Base-by-base conservation (phyloP, 2,329 filamentous ascomycete species). In the Anthostomella pinea region DNA sequence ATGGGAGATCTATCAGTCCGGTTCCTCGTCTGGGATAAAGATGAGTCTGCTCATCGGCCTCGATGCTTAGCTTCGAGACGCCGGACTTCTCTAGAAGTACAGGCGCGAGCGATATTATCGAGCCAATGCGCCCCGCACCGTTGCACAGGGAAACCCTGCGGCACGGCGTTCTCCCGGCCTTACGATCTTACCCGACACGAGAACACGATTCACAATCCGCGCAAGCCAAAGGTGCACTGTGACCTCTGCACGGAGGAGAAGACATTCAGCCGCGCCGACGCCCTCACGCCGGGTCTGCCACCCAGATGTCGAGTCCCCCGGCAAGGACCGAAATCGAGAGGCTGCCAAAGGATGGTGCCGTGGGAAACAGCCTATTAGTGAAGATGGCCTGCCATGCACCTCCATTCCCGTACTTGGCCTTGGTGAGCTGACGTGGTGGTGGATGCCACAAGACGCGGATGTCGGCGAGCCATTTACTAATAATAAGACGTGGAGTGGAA, bases 121-220 rank as follows among this genome's bases (percentile, higher is more conserved):
- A 51, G 79, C 77, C n/a, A 81, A 72, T 53, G 74, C 64, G 37
- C 64, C 64, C 53, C 69, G 60, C 57, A 97, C 64, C 91, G 91
- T 2, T 91, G 87, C 47, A 97, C 93, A 0, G 87, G 88, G 46
- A 96, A 96, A 68, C 85, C 89, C 0, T 97, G 93, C 75, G 91
- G 87, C 60, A 94, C 89, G 0, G 74, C 95, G 35, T 97, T 98
- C 65, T 96, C 91, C 1, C 75, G 93, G 14, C 93, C 93, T 2
- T 98, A 98, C 70, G 93, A 98, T 63, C 74, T 98, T 35, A 98
- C 93, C 0, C 77, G 93, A 15, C 93, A 98, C 59, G 93, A 98
- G 62, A 91, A 96, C 50, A 97, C 93, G 0, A 97, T 97, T 48
- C 93, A 97, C 74, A 96, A 96, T 53, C 83, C 82, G 1, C 81